These are phyloP conservation scores for Stylonectria norvegica DNA, from an alignment of 2,329 filamentous ascomycete genomes.

Conservation along the genomic window DNA sequence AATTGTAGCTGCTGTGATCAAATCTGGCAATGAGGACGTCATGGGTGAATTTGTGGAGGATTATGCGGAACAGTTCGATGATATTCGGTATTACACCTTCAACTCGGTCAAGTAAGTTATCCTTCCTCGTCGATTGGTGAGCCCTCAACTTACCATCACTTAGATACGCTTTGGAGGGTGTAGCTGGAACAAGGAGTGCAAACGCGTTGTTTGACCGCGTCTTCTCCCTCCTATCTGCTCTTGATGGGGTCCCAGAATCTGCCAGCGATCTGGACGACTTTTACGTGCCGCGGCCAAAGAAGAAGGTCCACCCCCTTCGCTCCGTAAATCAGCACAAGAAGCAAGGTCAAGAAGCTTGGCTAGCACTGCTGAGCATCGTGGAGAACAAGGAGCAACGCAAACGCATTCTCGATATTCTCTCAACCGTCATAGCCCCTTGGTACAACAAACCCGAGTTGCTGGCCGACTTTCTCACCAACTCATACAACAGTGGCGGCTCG, in stretches of 20 bases:
- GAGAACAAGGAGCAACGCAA: constrained; percentile 75
- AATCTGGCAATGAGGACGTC: constrained; percentile 55
- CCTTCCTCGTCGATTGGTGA: constrained; percentile 20
- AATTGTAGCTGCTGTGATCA: constrained; percentile 61
- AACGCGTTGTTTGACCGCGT: constrained; percentile 49
- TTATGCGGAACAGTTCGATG: constrained; percentile 76
- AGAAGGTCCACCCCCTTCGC: constrained; percentile 63
- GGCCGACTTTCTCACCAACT: constrained; percentile 96
- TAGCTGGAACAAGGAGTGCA: constrained; percentile 14
- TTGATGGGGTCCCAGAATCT: constrained; percentile 68
- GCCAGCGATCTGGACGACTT: constrained; percentile 66
- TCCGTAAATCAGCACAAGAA: constrained; percentile 71
- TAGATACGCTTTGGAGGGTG: constrained; percentile 28
- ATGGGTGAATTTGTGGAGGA: constrained; percentile 72
- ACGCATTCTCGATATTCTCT: constrained; percentile 69
- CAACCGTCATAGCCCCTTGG: constrained; percentile 79
- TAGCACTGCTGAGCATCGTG: constrained; percentile 67
- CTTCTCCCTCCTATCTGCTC: constrained; percentile 60
- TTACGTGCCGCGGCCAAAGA: constrained; percentile 61
- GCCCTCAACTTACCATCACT: constrained; percentile 1
- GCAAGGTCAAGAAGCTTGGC: constrained; percentile 82
- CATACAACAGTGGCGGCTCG: constrained; percentile 81
- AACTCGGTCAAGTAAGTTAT: constrained; percentile 63
- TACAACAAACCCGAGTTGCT: constrained; percentile 84
- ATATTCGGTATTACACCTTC: constrained; percentile 81